Conservation (phyloP, 148 eudicot species). For the Persicaria maculosa region DNA sequence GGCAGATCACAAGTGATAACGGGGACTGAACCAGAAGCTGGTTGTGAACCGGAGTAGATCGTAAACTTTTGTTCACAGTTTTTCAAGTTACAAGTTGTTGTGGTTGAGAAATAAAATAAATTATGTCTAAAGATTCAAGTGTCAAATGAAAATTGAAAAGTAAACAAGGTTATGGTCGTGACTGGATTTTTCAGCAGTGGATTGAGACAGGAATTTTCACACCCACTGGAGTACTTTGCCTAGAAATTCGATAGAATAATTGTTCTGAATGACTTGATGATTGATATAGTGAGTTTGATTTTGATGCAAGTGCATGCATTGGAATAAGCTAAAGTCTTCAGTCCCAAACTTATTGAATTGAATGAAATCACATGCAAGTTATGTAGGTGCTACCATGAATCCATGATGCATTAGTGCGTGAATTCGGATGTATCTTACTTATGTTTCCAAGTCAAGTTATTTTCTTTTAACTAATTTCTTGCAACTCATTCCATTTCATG, state of each 20-base stretch:
- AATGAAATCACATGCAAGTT: not conserved
- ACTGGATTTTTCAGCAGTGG: not conserved
- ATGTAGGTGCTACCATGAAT: constrained; percentile 6
- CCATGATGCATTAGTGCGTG: not conserved
- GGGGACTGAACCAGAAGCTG: not conserved
- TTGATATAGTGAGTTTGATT: not conserved
- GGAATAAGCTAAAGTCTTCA: not conserved
- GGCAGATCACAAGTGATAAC: not conserved
- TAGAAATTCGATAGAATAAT: not conserved
- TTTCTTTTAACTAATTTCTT: not conserved
- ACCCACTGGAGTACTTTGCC: not conserved
- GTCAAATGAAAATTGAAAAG: not conserved
- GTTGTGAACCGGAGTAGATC: not conserved
- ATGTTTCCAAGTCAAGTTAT: not conserved
- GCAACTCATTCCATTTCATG: not conserved
- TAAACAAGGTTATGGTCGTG: not conserved
- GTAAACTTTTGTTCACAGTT: not conserved
- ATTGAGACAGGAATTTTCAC: not conserved
- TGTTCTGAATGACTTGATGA: not conserved
- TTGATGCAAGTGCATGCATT: not conserved
- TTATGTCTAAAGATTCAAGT: not conserved
- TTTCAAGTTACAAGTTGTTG: too few species aligned
- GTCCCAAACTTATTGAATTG: not conserved
- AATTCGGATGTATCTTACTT: not conserved
- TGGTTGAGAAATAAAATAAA: not conserved